phyloP scores from a whole-genome alignment of 805 yeast species.

The Barnettozyma pratensis region DNA sequence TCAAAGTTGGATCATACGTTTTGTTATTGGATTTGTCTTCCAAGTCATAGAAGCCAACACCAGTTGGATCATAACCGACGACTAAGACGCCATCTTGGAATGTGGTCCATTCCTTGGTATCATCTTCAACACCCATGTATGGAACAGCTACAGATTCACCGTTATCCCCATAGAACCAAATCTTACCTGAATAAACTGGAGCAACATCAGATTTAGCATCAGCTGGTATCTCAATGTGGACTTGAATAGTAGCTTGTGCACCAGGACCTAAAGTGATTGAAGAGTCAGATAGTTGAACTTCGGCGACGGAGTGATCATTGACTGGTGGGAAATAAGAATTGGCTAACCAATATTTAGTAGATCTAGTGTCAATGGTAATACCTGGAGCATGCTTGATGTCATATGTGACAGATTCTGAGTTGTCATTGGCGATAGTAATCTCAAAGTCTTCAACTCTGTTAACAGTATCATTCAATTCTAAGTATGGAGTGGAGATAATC shows the following conservation, averaged over 20 bases:
- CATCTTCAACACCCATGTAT: conserved; percentile 13
- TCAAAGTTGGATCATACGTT: background rate
- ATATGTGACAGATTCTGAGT: conserved; percentile 12
- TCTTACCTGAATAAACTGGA: conserved; percentile 12
- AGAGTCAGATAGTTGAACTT: conserved; percentile 1
- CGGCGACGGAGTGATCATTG: background rate
- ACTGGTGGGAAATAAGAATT: conserved; percentile 10
- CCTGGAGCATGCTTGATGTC: conserved; percentile 7
- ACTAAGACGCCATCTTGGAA: conserved; percentile 3
- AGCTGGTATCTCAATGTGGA: conserved; percentile 6
- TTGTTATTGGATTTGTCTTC: background rate
- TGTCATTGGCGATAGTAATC: conserved; percentile 9
- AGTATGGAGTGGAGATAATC: conserved; percentile 7
- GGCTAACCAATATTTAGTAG: background rate
- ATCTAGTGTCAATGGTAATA: conserved; percentile 8
- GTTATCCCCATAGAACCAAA: conserved; percentile 9
- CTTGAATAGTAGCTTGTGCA: conserved; percentile 1
- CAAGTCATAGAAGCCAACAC: conserved; percentile 1
- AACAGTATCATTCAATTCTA: conserved; percentile 13
- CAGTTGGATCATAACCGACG: conserved; percentile 1
- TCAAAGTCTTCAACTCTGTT: conserved; percentile 12
- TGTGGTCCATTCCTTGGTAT: conserved; percentile 12
- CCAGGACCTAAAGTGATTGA: conserved; percentile 9
- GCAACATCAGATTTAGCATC: background rate
- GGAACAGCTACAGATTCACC: conserved; percentile 13